Percentiles rank a stretch among this genome's conserved stretches.
Evolutionary conservation across 2,329 filamentous ascomycete genomes (phyloP).

Genomic region (Sclerotinia sclerotiorum): DNA sequence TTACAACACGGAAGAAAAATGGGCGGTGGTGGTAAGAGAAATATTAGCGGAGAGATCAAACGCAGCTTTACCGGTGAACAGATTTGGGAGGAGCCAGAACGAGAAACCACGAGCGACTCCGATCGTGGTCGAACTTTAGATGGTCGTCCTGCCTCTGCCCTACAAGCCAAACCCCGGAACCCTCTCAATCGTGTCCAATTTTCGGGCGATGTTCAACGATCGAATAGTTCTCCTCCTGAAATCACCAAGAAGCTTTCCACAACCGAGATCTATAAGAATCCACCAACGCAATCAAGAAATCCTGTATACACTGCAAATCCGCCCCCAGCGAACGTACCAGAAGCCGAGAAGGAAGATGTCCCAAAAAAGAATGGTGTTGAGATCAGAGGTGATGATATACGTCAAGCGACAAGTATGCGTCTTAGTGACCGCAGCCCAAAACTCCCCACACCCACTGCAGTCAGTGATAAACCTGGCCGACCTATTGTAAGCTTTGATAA

Average conservation of each 20-base stretch:
- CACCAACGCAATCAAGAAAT: slow-evolving; percentile 79
- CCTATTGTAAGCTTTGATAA: slow-evolving; percentile 97
- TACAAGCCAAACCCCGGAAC: slow-evolving; percentile 63
- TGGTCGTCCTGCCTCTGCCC: slow-evolving; percentile 45
- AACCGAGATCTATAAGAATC: slow-evolving; percentile 80
- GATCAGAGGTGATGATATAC: slow-evolving; percentile 82
- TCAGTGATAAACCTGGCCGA: slow-evolving; percentile 85
- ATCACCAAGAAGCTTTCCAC: slow-evolving; percentile 45
- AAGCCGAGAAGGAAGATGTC: slow-evolving; percentile 38
- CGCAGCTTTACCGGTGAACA: slow-evolving; percentile 70
- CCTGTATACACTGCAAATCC: slow-evolving; percentile 73
- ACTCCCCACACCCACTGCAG: slow-evolving; percentile 82
- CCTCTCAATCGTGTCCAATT: slow-evolving; percentile 63
- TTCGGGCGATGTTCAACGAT: slow-evolving; percentile 42
- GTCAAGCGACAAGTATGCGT: slow-evolving; percentile 85
- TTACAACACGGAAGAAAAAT: slow-evolving; percentile 26
- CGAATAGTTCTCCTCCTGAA: slow-evolving; percentile 47
- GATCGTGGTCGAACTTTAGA: slow-evolving; percentile 33
- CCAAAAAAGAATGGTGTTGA: slow-evolving; percentile 72
- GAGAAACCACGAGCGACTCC: slow-evolving; percentile 34
- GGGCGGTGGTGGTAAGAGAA: slow-evolving; percentile 49
- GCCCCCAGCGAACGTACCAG: slow-evolving; percentile 38
- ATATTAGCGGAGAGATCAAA: slow-evolving; percentile 66
- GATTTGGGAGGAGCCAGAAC: slow-evolving; percentile 86
- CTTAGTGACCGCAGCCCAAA: slow-evolving; percentile 83